phyloP scores from a whole-genome alignment of 108 stramenopile genomes.

The Nitzschia sp. region DNA sequence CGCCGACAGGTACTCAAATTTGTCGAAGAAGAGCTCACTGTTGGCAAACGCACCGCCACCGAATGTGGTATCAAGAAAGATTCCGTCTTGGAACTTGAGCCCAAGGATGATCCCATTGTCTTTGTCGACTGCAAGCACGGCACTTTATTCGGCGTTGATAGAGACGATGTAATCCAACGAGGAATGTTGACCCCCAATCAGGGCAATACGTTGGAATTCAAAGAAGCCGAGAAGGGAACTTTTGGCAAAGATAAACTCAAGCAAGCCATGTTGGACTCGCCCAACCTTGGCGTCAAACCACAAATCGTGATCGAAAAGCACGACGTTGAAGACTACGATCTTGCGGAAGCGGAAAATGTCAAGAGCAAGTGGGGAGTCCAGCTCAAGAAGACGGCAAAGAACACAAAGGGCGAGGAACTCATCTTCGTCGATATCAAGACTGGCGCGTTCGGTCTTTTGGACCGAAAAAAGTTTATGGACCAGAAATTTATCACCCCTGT shows the following conservation, averaged over 20 bases:
- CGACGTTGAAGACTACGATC: conserved; percentile 35
- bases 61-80: conserved; percentile 26
- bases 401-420: conserved; percentile 28
- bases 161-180: conserved; percentile 25
- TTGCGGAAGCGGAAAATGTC: conserved; percentile 24
- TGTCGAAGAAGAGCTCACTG: conserved; percentile 5
- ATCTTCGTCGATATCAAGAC: conserved; percentile 40
- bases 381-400: conserved; percentile 33
- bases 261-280: conserved; percentile 35
- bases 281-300: conserved; percentile 34
- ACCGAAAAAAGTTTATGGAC: conserved; percentile 30
- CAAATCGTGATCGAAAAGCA: conserved; percentile 32
- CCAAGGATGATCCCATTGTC: conserved; percentile 34
- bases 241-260: conserved; percentile 19
- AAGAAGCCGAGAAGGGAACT: conserved; percentile 10
- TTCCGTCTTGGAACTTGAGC: conserved; percentile 18
- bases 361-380: conserved; percentile 43
- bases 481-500: conserved; percentile 35
- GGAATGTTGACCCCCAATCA: conserved; percentile 18
- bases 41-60: neutral
- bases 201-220: conserved; percentile 21
- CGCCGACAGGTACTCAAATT: conserved; percentile 8
- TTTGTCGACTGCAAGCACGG: conserved; percentile 42
- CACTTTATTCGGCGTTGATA: conserved; percentile 36
- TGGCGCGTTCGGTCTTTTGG: conserved; percentile 21